phyloP scores from a whole-genome alignment of 2,329 filamentous ascomycete species.

The Lasiodiplodia theobromae region DNA sequence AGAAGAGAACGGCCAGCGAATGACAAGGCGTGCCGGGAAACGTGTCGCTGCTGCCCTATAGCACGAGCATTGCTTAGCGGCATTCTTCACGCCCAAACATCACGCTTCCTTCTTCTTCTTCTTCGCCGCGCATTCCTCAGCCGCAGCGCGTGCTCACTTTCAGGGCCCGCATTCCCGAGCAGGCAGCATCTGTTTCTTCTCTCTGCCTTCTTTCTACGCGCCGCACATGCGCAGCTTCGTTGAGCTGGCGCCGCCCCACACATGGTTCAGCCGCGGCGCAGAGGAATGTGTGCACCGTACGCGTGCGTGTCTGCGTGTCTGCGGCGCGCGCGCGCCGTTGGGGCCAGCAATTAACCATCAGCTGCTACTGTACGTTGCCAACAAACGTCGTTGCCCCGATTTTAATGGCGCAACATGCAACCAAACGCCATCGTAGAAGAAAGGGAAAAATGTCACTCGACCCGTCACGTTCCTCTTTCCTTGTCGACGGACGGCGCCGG shows the following conservation, averaged over 20 bases:
- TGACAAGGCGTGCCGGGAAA: not conserved
- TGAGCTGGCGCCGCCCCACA: not conserved
- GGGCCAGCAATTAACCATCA: not conserved
- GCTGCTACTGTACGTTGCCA: not conserved
- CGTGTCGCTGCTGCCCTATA: slow-evolving; percentile 1
- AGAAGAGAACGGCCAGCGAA: not conserved
- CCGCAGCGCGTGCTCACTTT: not conserved
- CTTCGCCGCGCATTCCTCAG: slow-evolving; percentile 4
- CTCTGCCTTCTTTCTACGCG: not conserved
- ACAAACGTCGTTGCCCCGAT: not conserved
- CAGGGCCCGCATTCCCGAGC: not conserved
- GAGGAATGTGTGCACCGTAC: not conserved
- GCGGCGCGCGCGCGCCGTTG: not conserved
- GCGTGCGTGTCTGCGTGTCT: not conserved
- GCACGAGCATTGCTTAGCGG: not conserved
- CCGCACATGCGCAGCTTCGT: slow-evolving; percentile 1
- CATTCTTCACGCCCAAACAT: slow-evolving; percentile 8
- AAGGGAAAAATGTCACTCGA: not conserved
- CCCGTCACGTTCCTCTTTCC: not conserved
- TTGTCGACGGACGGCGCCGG: slow-evolving; percentile 1
- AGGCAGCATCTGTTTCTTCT: not conserved
- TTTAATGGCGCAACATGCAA: not conserved
- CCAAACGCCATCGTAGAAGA: not conserved
- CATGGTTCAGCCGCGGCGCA: not conserved
- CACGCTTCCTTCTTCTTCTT: not conserved